Evolutionary conservation across 176 grass and related monocot genomes (phyloP), one percentile per base, ranked within the genome.

Genomic region (Oryza glumipatula): DNA sequence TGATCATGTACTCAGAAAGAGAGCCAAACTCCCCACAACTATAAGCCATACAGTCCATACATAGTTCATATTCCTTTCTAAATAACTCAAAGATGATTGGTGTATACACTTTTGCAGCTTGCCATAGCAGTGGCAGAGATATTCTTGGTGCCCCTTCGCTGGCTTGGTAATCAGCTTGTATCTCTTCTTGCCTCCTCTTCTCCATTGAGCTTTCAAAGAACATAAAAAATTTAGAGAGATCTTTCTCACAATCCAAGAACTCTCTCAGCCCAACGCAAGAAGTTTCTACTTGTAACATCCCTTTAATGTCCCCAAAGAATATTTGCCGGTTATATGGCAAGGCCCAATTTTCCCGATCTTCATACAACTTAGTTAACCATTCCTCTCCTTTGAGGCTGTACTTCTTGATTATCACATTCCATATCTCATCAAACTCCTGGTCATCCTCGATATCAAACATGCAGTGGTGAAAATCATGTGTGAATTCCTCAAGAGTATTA

Each of bases 281-380:
- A 70, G 68, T 92, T 88, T 98, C 89, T 81, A 67, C 83, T 76
- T 33, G 91, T 67, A 98, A 17, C 73, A 88, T 80, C 70, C 65
- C 90, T 88, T 88, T 79, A 77, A 95, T 93, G 44, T 93, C 89
- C 49, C 91, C 95, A 7, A 64, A 87, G 80, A 95, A 98, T 86
- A 85, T 79, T 70, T 92, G 73, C 2, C 21, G 61, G 39, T 33
- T 66, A 71, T 93, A 95, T 77, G 89, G 67, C 26, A 85, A 84
- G 35, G 93, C 93, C 95, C 95, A 93, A 67, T 90, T 92, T 80
- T 92, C 93, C 73, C 89, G 85, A 56, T 92, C 93, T 77, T 90
- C 84, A 83, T 88, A 95, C 76, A 98, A 79, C 77, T 90, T 93
- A 78, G 60, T 71, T 65, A 98, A 80, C 87, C 83, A 90, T 51